phyloP scores from a whole-genome alignment of 805 yeast genomes.

The Saccharomyces jurei region DNA sequence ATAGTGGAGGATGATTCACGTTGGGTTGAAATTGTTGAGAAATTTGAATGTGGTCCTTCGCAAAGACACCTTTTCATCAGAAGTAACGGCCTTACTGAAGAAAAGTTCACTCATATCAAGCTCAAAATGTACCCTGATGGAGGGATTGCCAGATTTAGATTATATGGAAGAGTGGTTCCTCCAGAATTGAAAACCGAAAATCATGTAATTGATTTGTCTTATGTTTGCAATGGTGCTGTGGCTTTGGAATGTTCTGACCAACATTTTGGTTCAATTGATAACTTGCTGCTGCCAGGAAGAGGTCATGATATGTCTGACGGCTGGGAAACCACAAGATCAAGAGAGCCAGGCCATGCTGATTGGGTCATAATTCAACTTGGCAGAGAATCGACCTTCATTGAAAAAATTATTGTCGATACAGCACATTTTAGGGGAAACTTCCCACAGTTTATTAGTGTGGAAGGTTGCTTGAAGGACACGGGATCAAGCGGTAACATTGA shows the following conservation, averaged over 20 bases:
- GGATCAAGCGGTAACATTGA: conserved; percentile 35
- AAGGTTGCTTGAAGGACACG: conserved; percentile 37
- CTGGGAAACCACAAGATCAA: conserved; percentile 92
- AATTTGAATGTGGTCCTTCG: conserved; percentile 80
- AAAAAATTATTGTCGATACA: conserved; percentile 70
- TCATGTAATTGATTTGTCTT: conserved; percentile 57
- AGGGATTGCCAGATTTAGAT: conserved; percentile 90
- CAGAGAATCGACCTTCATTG: conserved; percentile 43
- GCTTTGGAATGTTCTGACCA: conserved; percentile 80
- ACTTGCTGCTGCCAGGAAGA: conserved; percentile 83
- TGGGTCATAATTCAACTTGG: conserved; percentile 87
- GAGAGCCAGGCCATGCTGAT: conserved; percentile 77
- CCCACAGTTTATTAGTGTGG: conserved; percentile 73
- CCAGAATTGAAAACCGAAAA: conserved; percentile 9
- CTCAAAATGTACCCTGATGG: conserved; percentile 96
- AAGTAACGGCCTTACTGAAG: conserved; percentile 43
- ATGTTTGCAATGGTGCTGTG: conserved; percentile 81
- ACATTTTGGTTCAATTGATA: conserved; percentile 90
- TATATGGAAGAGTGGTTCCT: conserved; percentile 81
- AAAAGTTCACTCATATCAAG: conserved; percentile 68
- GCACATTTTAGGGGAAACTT: conserved; percentile 92
- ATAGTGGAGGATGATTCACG: conserved; percentile 28
- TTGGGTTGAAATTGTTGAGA: conserved; percentile 69
- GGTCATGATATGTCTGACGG: conserved; percentile 97
- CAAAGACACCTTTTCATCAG: conserved; percentile 78